These are phyloP conservation scores for Madurella mycetomatis DNA, from an alignment of 2,329 filamentous ascomycete genomes.

Conservation along the genomic window DNA sequence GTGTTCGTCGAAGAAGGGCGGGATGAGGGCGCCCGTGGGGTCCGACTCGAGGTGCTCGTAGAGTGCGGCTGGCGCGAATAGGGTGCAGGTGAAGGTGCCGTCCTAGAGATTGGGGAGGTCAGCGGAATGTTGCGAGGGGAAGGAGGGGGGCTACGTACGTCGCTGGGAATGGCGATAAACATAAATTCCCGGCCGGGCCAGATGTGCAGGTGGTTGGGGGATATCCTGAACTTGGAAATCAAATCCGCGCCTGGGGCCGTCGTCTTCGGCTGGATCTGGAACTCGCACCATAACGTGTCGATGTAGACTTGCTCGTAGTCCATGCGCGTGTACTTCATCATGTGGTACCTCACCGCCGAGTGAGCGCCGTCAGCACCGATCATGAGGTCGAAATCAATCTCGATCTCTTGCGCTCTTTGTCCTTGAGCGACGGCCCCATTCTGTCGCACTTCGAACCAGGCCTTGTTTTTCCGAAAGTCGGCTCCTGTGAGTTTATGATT, in stretches of 20 bases:
- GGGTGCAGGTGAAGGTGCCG: slow-evolving; percentile 88
- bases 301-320: slow-evolving; percentile 93
- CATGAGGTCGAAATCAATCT: slow-evolving; percentile 85
- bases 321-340: slow-evolving; percentile 94
- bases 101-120: slow-evolving; percentile 48
- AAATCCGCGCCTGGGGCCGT: slow-evolving; percentile 28
- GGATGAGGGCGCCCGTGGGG: slow-evolving; percentile 47
- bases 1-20: slow-evolving; percentile 71
- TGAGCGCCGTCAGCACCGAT: slow-evolving; percentile 95
- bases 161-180: slow-evolving; percentile 93
- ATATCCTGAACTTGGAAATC: slow-evolving; percentile 64
- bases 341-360: slow-evolving; percentile 81
- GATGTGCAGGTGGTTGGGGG: slow-evolving; percentile 91
- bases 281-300: slow-evolving; percentile 96
- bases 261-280: slow-evolving; percentile 63
- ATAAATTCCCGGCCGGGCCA: slow-evolving; percentile 93
- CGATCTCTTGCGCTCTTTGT: slow-evolving; percentile 63
- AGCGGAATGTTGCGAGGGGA: background rate
- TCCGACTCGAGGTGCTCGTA: slow-evolving; percentile 64
- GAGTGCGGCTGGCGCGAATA: slow-evolving; percentile 74
- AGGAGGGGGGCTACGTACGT: slow-evolving; percentile 37
- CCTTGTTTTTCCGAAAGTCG: slow-evolving; percentile 72
- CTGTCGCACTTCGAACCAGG: slow-evolving; percentile 73
- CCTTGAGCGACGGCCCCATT: slow-evolving; percentile 26
- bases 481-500: slow-evolving; percentile 89